Conservation (phyloP, 108 stramenopile species). For the Discostella pseudostelligera region DNA sequence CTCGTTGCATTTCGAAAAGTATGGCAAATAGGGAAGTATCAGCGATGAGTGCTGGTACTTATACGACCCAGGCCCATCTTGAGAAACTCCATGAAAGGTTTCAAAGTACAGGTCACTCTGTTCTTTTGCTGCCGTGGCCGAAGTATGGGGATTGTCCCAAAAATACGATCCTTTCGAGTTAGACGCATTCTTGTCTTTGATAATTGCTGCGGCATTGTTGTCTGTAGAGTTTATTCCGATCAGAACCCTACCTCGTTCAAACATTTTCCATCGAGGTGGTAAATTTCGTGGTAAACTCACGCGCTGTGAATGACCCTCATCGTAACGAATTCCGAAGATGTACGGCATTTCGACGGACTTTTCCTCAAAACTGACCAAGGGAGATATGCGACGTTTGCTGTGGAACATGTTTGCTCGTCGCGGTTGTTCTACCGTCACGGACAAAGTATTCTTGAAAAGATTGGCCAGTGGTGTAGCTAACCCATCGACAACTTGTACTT, state of each 20-base stretch:
- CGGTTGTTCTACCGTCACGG: slow-evolving; percentile 49
- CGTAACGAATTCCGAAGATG: slow-evolving; percentile 44
- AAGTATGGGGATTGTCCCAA: slow-evolving; percentile 57
- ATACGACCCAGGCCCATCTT: slow-evolving; percentile 16
- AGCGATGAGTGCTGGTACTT: slow-evolving; percentile 49
- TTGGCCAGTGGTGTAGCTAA: slow-evolving; percentile 53
- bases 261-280: slow-evolving; percentile 71
- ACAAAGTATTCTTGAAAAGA: slow-evolving; percentile 64
- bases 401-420: slow-evolving; percentile 25
- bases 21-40: slow-evolving; percentile 79
- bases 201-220: slow-evolving; percentile 22
- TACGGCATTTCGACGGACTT: slow-evolving; percentile 35
- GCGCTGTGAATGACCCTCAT: slow-evolving; percentile 19
- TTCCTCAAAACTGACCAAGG: slow-evolving; percentile 68
- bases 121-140: slow-evolving; percentile 45
- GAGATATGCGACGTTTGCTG: slow-evolving; percentile 51
- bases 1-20: slow-evolving; percentile 78
- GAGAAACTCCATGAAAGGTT: slow-evolving; percentile 63
- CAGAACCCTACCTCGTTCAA: slow-evolving; percentile 73
- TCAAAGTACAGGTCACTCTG: slow-evolving; percentile 72
- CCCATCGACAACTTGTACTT: slow-evolving; percentile 78
- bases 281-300: slow-evolving; percentile 70
- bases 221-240: slow-evolving; percentile 59
- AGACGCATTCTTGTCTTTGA: slow-evolving; percentile 30
- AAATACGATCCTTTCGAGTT: slow-evolving; percentile 37